phyloP scores from a whole-genome alignment of 768 basidiomycete species.

The Chalciporus pseudorubinellus region DNA sequence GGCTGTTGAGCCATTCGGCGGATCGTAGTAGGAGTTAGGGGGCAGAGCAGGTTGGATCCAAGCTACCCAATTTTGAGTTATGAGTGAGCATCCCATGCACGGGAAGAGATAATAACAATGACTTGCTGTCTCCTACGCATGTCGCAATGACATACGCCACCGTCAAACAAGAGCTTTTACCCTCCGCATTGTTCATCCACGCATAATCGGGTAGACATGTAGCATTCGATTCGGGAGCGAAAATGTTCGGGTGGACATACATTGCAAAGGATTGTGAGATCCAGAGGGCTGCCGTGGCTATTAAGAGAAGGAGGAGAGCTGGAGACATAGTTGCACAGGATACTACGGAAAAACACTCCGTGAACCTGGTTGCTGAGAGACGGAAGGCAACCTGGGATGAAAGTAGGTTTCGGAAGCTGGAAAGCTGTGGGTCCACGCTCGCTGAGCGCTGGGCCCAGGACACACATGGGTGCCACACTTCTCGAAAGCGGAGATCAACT shows the following conservation, averaged over 20 bases:
- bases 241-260: constrained; percentile 8
- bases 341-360: not conserved
- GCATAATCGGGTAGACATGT: constrained; percentile 15
- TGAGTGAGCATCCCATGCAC: not conserved
- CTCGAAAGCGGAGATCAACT: not conserved
- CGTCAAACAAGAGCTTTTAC: constrained; percentile 19
- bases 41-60: constrained; percentile 27
- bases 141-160: constrained; percentile 33
- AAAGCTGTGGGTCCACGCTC: not conserved
- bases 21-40: constrained; percentile 16
- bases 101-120: not conserved
- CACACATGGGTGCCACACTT: not conserved
- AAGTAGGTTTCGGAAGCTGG: not conserved
- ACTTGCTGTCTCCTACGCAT: constrained; percentile 27
- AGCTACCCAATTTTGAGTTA: constrained; percentile 7
- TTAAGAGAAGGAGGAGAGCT: not conserved
- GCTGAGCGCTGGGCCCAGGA: not conserved
- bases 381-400: not conserved
- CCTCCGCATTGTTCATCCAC: constrained; percentile 27
- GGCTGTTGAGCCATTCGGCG: constrained; percentile 21
- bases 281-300: not conserved
- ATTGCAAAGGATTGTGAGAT: constrained; percentile 4
- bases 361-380: not conserved
- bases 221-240: constrained; percentile 11
- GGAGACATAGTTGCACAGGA: constrained; percentile 2